Conservation (phyloP, 805 yeast species). For the Ogataea chonburiensis region DNA sequence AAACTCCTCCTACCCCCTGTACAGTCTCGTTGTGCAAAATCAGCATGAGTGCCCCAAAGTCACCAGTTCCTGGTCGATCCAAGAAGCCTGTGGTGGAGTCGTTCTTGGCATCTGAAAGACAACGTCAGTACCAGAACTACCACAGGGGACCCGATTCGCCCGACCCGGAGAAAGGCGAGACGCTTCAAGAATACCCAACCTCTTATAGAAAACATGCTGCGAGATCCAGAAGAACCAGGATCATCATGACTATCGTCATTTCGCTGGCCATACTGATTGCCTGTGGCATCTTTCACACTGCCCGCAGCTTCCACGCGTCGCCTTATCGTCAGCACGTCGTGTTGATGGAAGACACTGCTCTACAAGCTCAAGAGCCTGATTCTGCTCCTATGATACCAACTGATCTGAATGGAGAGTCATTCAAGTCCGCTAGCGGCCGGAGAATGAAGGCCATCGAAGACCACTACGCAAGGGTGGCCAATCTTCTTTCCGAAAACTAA, state of each 20-base stretch:
- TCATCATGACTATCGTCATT: slow-evolving; percentile 7
- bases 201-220: slow-evolving; percentile 1
- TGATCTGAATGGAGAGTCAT: background rate
- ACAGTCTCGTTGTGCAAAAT: too few species aligned
- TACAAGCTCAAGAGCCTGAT: slow-evolving; percentile 1
- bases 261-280: slow-evolving; percentile 10
- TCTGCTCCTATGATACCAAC: slow-evolving; percentile 3
- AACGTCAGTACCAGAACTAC: slow-evolving; percentile 15
- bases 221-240: slow-evolving; percentile 7
- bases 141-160: slow-evolving; percentile 9
- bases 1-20: too few species aligned
- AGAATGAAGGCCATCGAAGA: slow-evolving; percentile 13
- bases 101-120: slow-evolving; percentile 16
- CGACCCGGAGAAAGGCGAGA: slow-evolving; percentile 12
- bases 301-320: slow-evolving; percentile 7
- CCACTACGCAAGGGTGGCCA: slow-evolving; percentile 14
- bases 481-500: slow-evolving; percentile 9
- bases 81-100: slow-evolving; percentile 16
- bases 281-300: slow-evolving; percentile 8
- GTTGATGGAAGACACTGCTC: background rate
- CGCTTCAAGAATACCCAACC: background rate
- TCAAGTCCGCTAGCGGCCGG: slow-evolving; percentile 4
- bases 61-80: slow-evolving; percentile 11
- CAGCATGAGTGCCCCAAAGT: slow-evolving; percentile 10
- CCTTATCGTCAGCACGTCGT: slow-evolving; percentile 1